A percentile compares a stretch with the other conserved stretches of the same genome.
Evolutionary conservation across 306 rosid genomes (phyloP).

Genomic region (Corylus avellana): DNA sequence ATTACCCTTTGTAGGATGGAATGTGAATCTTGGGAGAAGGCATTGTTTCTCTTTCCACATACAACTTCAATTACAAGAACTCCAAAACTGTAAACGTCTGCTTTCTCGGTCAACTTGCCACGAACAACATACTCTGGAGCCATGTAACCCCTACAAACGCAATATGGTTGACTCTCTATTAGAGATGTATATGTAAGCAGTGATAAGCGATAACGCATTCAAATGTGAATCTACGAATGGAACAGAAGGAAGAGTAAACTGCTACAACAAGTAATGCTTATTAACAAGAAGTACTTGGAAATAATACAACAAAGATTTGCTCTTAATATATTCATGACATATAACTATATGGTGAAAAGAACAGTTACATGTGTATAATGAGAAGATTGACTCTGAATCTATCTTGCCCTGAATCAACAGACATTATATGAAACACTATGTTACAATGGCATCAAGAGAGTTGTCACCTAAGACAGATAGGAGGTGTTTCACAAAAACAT

Average conservation of each 20-base stretch:
- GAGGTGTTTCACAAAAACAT: neutral
- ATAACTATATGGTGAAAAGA: neutral
- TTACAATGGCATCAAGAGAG: neutral
- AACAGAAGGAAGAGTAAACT: neutral
- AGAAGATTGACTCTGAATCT: neutral
- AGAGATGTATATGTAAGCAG: neutral
- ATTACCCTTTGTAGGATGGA: conserved; percentile 45
- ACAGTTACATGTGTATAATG: neutral
- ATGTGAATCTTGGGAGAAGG: conserved; percentile 22
- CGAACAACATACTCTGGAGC: conserved; percentile 72
- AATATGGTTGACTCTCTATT: neutral
- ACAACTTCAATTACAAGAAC: conserved; percentile 59
- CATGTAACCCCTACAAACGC: conserved; percentile 63
- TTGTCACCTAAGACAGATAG: neutral
- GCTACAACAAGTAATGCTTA: neutral
- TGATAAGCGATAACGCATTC: neutral
- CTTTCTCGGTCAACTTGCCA: conserved; percentile 71
- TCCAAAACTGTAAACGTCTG: conserved; percentile 78
- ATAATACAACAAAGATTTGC: neutral
- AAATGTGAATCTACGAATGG: neutral
- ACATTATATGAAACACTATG: neutral
- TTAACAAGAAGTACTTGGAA: neutral
- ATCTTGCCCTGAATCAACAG: neutral
- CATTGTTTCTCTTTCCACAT: conserved; percentile 53
- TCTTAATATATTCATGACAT: neutral